Evolutionary conservation across 371 early-diverging fungal genomes (phyloP).

Genomic region (Parasitella parasitica): DNA sequence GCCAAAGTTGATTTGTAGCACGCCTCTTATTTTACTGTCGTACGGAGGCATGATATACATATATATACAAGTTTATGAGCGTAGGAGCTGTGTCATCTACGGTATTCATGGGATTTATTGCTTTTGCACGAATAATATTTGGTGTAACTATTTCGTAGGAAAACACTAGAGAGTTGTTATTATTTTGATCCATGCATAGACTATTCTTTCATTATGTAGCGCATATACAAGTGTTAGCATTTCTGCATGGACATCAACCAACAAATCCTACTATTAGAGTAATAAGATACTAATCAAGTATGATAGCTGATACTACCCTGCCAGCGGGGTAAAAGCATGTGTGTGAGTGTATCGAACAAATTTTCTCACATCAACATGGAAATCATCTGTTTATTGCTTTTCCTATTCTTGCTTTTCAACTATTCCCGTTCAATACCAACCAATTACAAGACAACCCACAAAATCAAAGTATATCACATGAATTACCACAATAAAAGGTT

Average conservation of each 20-base stretch:
- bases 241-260: too few species aligned
- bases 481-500: not conserved
- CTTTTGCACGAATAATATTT: not conserved
- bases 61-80: not conserved
- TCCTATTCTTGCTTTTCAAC: not conserved
- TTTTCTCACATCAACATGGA: not conserved
- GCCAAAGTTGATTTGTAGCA: not conserved
- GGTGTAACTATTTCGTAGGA: not conserved
- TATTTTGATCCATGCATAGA: too few species aligned
- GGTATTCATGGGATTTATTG: not conserved
- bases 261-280: not conserved
- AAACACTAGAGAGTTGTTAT: too few species aligned
- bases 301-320: not conserved
- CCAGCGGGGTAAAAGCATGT: not conserved
- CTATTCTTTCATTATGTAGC: too few species aligned
- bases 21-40: not conserved
- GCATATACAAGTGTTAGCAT: too few species aligned
- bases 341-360: not conserved
- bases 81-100: not conserved
- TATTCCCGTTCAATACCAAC: constrained; percentile 1
- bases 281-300: not conserved
- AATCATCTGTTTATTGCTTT: not conserved
- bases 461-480: not conserved
- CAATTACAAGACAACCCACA: not conserved
- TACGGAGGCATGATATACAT: not conserved